Evolutionary conservation across 2,329 filamentous ascomycete genomes (phyloP).

Genomic region (Beauveria brongniartii): DNA sequence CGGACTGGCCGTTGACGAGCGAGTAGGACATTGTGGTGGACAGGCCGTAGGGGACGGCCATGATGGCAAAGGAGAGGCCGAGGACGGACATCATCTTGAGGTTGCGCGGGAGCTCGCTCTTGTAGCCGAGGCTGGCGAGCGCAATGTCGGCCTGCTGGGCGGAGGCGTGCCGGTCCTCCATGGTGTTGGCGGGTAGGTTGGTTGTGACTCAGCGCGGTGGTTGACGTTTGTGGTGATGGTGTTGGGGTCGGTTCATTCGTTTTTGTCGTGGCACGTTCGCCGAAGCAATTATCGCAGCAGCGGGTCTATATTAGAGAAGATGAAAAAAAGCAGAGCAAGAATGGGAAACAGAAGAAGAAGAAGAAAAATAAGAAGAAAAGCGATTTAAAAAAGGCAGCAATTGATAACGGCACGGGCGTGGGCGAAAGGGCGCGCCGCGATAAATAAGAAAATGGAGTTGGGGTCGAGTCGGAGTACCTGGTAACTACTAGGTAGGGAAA

Average conservation of each 20-base stretch:
- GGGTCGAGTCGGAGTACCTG: not conserved
- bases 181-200: not conserved
- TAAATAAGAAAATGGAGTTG: not conserved
- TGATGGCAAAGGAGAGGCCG: conserved; percentile 42
- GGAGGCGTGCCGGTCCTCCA: conserved; percentile 13
- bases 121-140: conserved; percentile 41
- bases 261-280: not conserved
- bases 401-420: no score
- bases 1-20: conserved; percentile 64
- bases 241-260: not conserved
- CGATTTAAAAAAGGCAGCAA: no score
- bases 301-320: not conserved
- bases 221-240: not conserved
- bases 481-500: no score
- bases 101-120: conserved; percentile 40
- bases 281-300: not conserved
- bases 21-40: conserved; percentile 40
- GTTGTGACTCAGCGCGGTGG: not conserved
- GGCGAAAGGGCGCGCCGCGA: not conserved
- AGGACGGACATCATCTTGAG: conserved; percentile 42
- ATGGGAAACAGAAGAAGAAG: not conserved
- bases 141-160: conserved; percentile 29
- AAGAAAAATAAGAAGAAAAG: not conserved
- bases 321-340: not conserved
- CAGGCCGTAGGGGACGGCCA: conserved; percentile 42